A percentile compares a stretch with the other conserved stretches of the same genome.
These are phyloP conservation scores for Colletotrichum sp. DNA, from an alignment of 2,329 filamentous ascomycete genomes.

Conservation along the genomic window DNA sequence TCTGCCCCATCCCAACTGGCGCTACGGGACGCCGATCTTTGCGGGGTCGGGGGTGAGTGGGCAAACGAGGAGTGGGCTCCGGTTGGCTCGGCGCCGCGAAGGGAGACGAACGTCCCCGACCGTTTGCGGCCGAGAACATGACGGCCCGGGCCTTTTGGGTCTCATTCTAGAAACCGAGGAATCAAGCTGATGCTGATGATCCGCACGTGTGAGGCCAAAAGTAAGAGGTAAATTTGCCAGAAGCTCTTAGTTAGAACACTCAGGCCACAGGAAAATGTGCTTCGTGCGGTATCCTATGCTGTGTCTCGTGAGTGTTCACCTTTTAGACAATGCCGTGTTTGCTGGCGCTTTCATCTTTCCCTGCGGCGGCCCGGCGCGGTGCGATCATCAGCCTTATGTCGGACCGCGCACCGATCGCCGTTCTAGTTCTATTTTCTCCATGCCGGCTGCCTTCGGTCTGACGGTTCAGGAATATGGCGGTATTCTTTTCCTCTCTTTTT, in stretches of 20 bases:
- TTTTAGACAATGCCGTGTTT: not conserved
- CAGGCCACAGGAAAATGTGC: not conserved
- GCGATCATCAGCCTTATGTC: not conserved
- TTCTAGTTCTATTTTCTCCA: not conserved
- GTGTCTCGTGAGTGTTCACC: not conserved
- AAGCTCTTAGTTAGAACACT: not conserved
- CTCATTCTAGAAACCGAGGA: not conserved
- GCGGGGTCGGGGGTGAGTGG: not conserved
- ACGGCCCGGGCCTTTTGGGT: not conserved
- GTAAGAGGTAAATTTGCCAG: not conserved
- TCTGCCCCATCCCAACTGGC: not conserved
- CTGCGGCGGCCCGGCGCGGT: not conserved
- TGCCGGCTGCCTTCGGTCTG: not conserved
- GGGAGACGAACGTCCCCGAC: not conserved
- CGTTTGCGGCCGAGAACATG: not conserved
- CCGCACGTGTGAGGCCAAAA: not conserved
- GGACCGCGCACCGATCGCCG: not conserved
- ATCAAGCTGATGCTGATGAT: not conserved
- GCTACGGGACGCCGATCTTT: not conserved
- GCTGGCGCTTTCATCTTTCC: not conserved
- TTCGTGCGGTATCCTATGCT: not conserved
- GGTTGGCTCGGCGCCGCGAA: not conserved
- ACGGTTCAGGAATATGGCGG: not conserved
- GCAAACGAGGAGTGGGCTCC: not conserved
- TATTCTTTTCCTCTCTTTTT: not conserved